Evolutionary conservation across 495 filamentous ascomycete genomes (phyloP), one percentile per base, ranked within the genome.

Genomic region (Aeminium ludgeri): DNA sequence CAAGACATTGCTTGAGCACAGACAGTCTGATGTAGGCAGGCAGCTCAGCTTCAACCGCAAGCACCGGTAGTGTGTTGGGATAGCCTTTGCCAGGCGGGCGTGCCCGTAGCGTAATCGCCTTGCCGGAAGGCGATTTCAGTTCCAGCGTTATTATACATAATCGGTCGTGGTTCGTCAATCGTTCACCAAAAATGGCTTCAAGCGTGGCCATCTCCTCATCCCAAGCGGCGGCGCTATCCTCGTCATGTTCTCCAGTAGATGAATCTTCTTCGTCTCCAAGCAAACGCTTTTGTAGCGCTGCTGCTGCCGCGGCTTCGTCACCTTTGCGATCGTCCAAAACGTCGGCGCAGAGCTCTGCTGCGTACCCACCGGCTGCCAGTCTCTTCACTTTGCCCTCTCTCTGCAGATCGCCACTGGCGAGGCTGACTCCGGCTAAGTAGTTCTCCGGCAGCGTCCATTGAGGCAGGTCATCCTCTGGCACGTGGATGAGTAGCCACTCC

Each of bases 401-500:
- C 49, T 73, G 76, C 34, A 94, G 55, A 59, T 95, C 80, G 6
- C 72, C 76, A 30, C 77, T 76, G 1, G 74, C 85, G 43, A 96
- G 75, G 34, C 74, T 82, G 36, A 96, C 74, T 12, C 89, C 89
- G 8, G 85, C 86, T 1, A 74, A 72, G 53, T 97, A 97, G 31
- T 72, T 75, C 59, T 89, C 87, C 2, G 91, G 91, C 18, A 97
- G 64, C 55, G 81, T 79, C 83, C 86, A 93, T 13, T 67, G 57
- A 0, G 89, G 89, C 1, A 95, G 61, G 56, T 97, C 89, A 56
- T 96, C 91, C 58, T 97, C 89, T 2, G 89, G 91, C 15, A 97
- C 82, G 59, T 97, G 86, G 23, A 96, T 80, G 16, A 97, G 66
- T 15, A 97, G 72, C 89, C 89, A 97, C 48, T 81, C 78, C 6